Evolutionary conservation across 129 eudicot species (phyloP).

Genomic region (Flaveria linearis): DNA sequence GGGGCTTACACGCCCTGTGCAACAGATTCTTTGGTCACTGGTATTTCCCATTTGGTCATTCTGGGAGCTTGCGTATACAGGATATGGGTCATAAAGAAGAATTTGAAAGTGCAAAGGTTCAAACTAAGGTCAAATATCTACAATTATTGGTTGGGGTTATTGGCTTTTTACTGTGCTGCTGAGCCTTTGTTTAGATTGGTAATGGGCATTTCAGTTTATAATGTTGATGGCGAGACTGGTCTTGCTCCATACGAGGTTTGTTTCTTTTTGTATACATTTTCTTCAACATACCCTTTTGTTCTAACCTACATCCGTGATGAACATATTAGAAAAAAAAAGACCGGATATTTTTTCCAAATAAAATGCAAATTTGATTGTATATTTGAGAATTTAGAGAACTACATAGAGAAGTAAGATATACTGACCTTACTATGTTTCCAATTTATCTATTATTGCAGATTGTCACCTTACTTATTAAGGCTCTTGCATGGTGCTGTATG

Average conservation of each 20-base stretch:
- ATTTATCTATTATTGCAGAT: conserved; percentile 45
- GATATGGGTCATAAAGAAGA: conserved; percentile 59
- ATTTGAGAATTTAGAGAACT: not conserved
- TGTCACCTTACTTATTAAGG: conserved; percentile 65
- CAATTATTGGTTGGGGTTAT: conserved; percentile 62
- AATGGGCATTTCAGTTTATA: conserved; percentile 66
- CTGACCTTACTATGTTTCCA: not conserved
- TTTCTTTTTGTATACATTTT: conserved; percentile 18
- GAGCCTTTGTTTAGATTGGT: conserved; percentile 83
- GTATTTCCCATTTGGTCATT: conserved; percentile 69
- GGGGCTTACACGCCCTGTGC: conserved; percentile 94
- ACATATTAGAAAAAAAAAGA: not conserved
- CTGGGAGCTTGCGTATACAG: conserved; percentile 65
- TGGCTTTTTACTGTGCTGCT: conserved; percentile 65
- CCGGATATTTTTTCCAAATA: not conserved
- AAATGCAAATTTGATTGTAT: not conserved
- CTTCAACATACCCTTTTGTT: not conserved
- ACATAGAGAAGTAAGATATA: not conserved
- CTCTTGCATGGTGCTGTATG: conserved; percentile 80
- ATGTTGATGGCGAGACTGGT: conserved; percentile 67
- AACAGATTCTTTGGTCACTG: conserved; percentile 64
- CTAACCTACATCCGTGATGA: not conserved
- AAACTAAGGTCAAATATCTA: conserved; percentile 64
- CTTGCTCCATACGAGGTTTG: conserved; percentile 87
- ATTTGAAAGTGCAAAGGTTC: conserved; percentile 61